Percentiles rank a stretch among this genome's conserved stretches.
These are phyloP conservation scores for Tripterygium wilfordii DNA, from an alignment of 177 flowering plant species.

Conservation along the genomic window DNA sequence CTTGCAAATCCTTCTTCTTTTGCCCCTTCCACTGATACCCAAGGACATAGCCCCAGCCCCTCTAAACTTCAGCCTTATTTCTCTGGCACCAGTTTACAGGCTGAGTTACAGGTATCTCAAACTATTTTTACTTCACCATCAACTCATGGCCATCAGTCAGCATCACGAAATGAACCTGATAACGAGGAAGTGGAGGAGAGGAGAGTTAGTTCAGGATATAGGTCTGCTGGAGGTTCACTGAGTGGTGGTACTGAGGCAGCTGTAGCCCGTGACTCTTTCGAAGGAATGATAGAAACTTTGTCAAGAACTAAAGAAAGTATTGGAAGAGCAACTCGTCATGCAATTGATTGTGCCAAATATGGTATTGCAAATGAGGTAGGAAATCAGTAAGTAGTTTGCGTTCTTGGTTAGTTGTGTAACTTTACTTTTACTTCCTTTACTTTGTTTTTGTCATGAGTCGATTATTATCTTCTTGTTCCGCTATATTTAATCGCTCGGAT, in stretches of 20 bases:
- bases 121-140: constrained; percentile 46
- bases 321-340: constrained; percentile 98
- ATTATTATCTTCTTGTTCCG: too few species aligned
- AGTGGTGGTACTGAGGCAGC: constrained; percentile 98
- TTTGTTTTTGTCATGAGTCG: too few species aligned
- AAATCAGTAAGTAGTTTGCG: too few species aligned
- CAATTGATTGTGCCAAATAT: constrained; percentile 96
- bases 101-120: constrained; percentile 35
- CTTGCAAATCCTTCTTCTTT: constrained; percentile 25
- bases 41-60: too few species aligned
- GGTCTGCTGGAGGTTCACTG: constrained; percentile 51
- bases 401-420: too few species aligned
- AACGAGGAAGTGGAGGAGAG: constrained; percentile 61
- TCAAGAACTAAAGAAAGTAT: constrained; percentile 99
- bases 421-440: too few species aligned
- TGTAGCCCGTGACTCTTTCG: constrained; percentile 99
- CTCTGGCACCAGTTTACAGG: constrained; percentile 32
- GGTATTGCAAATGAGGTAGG: constrained; percentile 95
- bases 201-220: constrained; percentile 52
- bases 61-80: constrained; percentile 26
- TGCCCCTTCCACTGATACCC: constrained; percentile 21
- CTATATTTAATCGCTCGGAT: too few species aligned
- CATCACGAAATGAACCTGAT: constrained; percentile 35
- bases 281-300: constrained; percentile 98
- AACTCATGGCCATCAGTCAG: constrained; percentile 31